These are phyloP conservation scores for Corymbia maculata DNA, from an alignment of 345 rosid genomes.

Conservation along the genomic window DNA sequence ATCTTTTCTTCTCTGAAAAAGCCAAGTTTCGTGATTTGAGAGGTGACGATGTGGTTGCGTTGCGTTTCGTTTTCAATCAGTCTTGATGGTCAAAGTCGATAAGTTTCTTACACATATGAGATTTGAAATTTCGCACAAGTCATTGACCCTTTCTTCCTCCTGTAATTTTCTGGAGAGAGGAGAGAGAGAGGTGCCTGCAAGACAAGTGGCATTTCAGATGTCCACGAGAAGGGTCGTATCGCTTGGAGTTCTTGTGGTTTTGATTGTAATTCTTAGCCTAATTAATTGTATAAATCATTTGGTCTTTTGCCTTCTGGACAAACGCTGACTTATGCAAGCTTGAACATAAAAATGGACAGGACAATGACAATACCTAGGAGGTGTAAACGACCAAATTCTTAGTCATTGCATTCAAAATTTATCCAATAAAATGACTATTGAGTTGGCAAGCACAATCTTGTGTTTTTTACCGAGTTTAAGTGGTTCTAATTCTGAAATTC, in stretches of 20 bases:
- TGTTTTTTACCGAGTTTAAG: neutral
- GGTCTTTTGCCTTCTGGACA: neutral
- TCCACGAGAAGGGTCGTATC: neutral
- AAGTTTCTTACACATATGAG: neutral
- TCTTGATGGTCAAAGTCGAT: neutral
- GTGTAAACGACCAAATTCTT: neutral
- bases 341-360: neutral
- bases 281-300: neutral
- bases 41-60: neutral
- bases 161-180: neutral
- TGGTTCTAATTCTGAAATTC: neutral
- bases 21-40: neutral
- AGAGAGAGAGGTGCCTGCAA: neutral
- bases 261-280: neutral
- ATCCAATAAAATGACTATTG: neutral
- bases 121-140: neutral
- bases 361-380: neutral
- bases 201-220: neutral
- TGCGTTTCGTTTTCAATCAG: neutral
- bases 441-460: neutral
- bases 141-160: neutral
- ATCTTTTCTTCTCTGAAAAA: neutral
- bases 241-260: neutral
- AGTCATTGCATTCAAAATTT: neutral
- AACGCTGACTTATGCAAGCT: neutral